Evolutionary conservation across 805 yeast genomes (phyloP), one percentile per base, ranked within the genome.

Genomic region (Saccharomycopsis lassenensis): DNA sequence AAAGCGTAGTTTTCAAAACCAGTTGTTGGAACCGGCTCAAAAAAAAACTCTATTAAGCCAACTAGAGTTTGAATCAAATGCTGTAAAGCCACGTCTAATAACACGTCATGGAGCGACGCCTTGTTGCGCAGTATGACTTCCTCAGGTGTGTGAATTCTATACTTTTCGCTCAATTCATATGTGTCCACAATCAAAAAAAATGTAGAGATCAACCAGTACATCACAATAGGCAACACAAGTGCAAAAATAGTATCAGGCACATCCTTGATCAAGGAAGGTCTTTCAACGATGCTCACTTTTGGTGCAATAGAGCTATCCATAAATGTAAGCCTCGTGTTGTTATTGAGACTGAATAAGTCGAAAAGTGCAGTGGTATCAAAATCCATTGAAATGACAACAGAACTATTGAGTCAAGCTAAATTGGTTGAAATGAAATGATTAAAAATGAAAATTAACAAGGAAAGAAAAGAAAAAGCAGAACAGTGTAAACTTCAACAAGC

Each of bases 61-160:
- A 76, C 77, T 3, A 71, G 45, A 3, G 91, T 69, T 61, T 91
- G 98, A 39, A 89, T 68, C 10, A 77, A 41, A 55, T 91, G 98
- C 62, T 91, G 97, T 22, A 81, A 47, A 5, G 84, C 49, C 31
- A 91, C 98, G 46, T 87, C 95, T 42, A 71, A 62, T 12, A 91
- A 49, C 7, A 91, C 97, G 31, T 79, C 81, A 4, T 50, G 35
- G 37, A 75, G 58, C 0, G 82, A 52, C 5, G 84, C 95, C 52
- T 74, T 82, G 56, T 91, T 91, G 46, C 91, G 71, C 34, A 69
- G 54, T 22, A 64, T 49, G 39, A 85, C 84, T 54, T 89, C 97
- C 48, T 80, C 93, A 25, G 87, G 76, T 15, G 97, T 87, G 56
- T 91, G 98, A 35, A 91, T 85, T 47, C 97, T 68, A 59, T 83